A percentile compares a stretch with the other conserved stretches of the same genome.
Evolutionary conservation across 768 basidiomycete genomes (phyloP).

Genomic region (Sporobolomyces phaffii): DNA sequence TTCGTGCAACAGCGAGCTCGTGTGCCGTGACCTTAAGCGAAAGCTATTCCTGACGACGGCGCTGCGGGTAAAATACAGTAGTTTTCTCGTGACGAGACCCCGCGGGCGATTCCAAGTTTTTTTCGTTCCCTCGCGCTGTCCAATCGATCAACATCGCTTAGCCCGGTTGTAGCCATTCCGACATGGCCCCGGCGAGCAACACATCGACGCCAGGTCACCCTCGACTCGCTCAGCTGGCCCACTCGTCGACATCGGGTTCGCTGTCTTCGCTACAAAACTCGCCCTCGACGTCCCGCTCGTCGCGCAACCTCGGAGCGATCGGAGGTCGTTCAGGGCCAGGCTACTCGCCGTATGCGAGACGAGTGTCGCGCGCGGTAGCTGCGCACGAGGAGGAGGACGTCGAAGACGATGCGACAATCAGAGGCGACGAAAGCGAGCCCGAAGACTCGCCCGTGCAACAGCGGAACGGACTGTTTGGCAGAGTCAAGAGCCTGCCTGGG

Average conservation of each 20-base stretch:
- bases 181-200: slow-evolving; percentile 7
- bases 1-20: no score
- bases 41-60: no score
- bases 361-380: slow-evolving; percentile 4
- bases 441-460: slow-evolving; percentile 11
- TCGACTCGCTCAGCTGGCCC: not conserved
- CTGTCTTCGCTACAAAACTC: slow-evolving; percentile 4
- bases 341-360: slow-evolving; percentile 31
- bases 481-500: slow-evolving; percentile 20
- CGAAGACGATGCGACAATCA: not conserved
- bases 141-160: not conserved
- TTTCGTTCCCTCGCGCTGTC: not conserved
- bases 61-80: no score
- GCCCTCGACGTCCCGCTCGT: not conserved
- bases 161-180: slow-evolving; percentile 8
- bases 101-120: not conserved
- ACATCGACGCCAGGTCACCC: not conserved
- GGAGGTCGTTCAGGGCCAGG: slow-evolving; percentile 19
- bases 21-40: no score
- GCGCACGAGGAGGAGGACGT: not conserved
- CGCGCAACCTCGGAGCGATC: slow-evolving; percentile 21
- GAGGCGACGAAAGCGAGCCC: not conserved
- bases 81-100: no score
- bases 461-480: slow-evolving; percentile 19
- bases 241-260: slow-evolving; percentile 4